Conservation (phyloP, 139 green algal genomes). For the Haematococcus sp. region DNA sequence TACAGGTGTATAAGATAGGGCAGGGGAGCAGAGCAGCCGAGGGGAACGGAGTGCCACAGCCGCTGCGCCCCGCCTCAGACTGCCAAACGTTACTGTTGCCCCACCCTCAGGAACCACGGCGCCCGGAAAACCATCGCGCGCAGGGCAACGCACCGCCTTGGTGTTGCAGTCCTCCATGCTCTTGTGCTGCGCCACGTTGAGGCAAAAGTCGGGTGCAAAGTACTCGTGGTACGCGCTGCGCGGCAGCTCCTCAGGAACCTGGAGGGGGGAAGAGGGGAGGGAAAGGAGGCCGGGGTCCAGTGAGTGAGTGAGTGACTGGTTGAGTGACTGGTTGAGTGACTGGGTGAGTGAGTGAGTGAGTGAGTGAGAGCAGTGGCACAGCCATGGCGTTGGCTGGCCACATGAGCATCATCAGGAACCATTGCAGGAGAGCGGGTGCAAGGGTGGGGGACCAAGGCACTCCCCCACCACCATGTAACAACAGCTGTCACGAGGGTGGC, state of each 20-base stretch:
- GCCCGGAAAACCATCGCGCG: background rate
- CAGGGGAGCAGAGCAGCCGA: too few relatives aligned
- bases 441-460: too few relatives aligned
- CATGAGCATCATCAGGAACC: too few relatives aligned
- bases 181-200: slow-evolving; percentile 66
- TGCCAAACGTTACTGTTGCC: background rate
- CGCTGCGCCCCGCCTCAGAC: too few relatives aligned
- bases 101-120: background rate
- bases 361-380: too few relatives aligned
- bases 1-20: too few relatives aligned
- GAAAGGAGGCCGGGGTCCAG: background rate
- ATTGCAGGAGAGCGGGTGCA: too few relatives aligned
- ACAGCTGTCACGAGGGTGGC: background rate
- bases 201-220: slow-evolving; percentile 72
- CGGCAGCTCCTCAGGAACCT: slow-evolving; percentile 72
- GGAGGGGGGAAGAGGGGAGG: slow-evolving; percentile 48
- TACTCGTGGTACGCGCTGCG: slow-evolving; percentile 90
- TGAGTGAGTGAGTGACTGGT: too few relatives aligned
- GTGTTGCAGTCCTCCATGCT: slow-evolving; percentile 24
- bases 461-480: too few relatives aligned
- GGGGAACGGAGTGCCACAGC: background rate
- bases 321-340: too few relatives aligned
- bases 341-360: background rate
- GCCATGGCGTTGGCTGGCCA: too few relatives aligned
- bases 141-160: background rate